Conservation (phyloP, 1,284 basidiomycete species). For the Trichosporon sp. region DNA sequence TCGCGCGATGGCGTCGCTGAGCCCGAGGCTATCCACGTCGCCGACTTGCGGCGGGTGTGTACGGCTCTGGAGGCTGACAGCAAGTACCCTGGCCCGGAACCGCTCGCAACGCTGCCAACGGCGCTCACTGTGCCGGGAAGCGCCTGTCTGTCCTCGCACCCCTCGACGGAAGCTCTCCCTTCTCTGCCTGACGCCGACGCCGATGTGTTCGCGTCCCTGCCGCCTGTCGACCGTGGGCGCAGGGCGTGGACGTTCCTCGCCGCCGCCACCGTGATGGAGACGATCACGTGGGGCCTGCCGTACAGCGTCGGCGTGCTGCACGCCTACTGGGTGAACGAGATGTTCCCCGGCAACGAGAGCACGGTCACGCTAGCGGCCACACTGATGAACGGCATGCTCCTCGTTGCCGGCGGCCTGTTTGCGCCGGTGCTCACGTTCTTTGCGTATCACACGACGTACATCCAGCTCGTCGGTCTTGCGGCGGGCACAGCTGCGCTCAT, state of each 20-base stretch:
- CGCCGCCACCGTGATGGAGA: constrained; percentile 40
- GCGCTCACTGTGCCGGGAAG: background rate
- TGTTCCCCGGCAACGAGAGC: constrained; percentile 30
- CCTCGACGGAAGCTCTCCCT: background rate
- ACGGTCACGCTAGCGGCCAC: constrained; percentile 39
- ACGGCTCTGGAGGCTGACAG: background rate
- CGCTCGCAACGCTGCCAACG: background rate
- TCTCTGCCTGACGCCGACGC: background rate
- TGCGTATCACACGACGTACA: constrained; percentile 4
- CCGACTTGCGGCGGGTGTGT: background rate
- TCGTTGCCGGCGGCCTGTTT: constrained; percentile 41
- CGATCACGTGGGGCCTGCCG: constrained; percentile 44
- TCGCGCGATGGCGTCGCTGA: background rate
- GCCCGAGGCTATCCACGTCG: background rate
- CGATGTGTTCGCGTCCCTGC: constrained; percentile 18
- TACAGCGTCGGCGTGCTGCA: constrained; percentile 44
- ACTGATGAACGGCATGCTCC: constrained; percentile 42
- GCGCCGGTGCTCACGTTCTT: constrained; percentile 24
- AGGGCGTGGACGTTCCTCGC: constrained; percentile 44
- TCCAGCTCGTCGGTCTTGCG: constrained; percentile 12
- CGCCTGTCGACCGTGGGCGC: constrained; percentile 39
- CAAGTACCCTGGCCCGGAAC: background rate
- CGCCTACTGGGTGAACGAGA: constrained; percentile 25
- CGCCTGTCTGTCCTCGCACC: background rate
- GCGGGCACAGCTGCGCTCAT: constrained; percentile 4